Conservation (phyloP, 1,284 basidiomycete species). For the Trichosporon faecale region DNA sequence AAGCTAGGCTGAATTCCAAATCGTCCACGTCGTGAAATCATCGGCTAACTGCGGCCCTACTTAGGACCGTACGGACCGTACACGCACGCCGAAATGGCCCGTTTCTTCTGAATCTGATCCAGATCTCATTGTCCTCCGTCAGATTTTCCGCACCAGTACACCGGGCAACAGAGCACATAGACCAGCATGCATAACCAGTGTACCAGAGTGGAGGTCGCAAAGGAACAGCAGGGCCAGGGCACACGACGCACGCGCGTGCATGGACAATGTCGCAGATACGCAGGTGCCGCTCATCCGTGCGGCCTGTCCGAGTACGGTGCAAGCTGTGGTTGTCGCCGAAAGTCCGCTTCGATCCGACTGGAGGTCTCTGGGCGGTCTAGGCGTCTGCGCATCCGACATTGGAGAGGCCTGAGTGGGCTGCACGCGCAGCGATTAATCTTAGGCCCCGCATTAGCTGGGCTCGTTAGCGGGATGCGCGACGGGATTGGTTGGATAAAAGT, state of each 20-base stretch:
- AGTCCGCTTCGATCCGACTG: slow-evolving; percentile 8
- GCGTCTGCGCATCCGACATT: neutral
- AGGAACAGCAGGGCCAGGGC: neutral
- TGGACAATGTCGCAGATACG: neutral
- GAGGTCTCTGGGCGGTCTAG: neutral
- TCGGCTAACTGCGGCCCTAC: slow-evolving; percentile 5
- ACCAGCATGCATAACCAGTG: neutral
- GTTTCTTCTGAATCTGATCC: neutral
- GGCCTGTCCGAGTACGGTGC: slow-evolving; percentile 1
- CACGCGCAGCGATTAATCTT: slow-evolving; percentile 4
- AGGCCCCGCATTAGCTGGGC: neutral
- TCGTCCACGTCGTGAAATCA: neutral
- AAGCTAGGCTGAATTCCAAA: neutral
- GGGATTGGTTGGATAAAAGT: slow-evolving; percentile 8
- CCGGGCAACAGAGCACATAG: too few species aligned
- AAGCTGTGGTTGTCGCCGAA: neutral
- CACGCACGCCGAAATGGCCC: neutral
- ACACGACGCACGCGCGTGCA: neutral
- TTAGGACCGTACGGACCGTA: neutral
- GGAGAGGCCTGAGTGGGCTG: neutral
- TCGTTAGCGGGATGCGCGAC: neutral
- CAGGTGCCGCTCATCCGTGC: slow-evolving; percentile 2
- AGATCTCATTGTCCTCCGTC: neutral
- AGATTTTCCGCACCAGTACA: neutral
- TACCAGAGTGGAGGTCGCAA: neutral